Evolutionary conservation across 2,329 filamentous ascomycete genomes (phyloP), one percentile per base, ranked within the genome.

Genomic region (Pseudogymnoascus sp.): DNA sequence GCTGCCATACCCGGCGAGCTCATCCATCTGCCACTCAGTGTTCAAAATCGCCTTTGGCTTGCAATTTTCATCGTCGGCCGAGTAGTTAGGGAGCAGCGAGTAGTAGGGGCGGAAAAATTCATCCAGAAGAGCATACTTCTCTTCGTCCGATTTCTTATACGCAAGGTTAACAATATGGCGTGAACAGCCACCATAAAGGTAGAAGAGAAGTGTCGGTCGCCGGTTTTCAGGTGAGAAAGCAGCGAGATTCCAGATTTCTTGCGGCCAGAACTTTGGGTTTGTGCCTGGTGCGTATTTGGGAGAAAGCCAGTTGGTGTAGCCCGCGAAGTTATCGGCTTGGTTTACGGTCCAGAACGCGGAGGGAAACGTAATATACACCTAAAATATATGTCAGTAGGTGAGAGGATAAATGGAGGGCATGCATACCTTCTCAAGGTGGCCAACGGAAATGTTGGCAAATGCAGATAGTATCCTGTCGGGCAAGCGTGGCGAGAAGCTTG

Each of bases 171-270:
- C 60, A 36, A 79, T 70, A 36, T 74, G 65, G 3, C 65, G 63
- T 5, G 75, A 75, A 63, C 75, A 76, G 5, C 70, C 73, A 10
- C 81, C 81, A 65, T 77, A 79, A 62, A 77, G 78, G 74, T 84
- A 89, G 78, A 88, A 89, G 50, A 89, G 80, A 1, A 90, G 78
- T 1, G 85, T 89, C 33, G 87, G 84, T 41, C 89, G 86, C 8
- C 66, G 63, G 1, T 81, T 78, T 62, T 74, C 76, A 1, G 71
- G 64, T 0, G 66, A 61, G 1, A 89, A 77, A 1, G 81, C 77
- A 44, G 85, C 79, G 15, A 89, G 77, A 15, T 86, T 85, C 60
- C 88, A 74, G 63, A 78, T 79, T 76, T 87, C 81, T 73, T 85
- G 82, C 64, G 81, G 78, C 84, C 84, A 88, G 63, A 74, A 69